phyloP scores from a whole-genome alignment of 148 eudicot genomes.

The Rhododendron ferrugineum region DNA sequence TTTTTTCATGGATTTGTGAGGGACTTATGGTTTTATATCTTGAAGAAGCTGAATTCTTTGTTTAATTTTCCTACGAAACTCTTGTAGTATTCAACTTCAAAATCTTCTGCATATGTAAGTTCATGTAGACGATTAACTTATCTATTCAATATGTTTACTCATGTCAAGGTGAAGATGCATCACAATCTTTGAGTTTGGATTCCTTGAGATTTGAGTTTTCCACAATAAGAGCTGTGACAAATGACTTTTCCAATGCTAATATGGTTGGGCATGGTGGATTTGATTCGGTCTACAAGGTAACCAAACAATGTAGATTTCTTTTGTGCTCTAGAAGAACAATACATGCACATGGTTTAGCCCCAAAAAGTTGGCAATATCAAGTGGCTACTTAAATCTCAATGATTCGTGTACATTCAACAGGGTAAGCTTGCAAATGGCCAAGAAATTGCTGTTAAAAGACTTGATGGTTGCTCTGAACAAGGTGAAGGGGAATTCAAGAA shows the following conservation, averaged over 20 bases:
- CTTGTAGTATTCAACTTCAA: neutral
- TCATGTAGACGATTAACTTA: neutral
- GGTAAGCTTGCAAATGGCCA: conserved; percentile 21
- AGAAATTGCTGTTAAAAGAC: conserved; percentile 31
- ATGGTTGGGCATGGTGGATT: conserved; percentile 18
- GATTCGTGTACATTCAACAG: conserved; percentile 1
- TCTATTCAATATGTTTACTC: neutral
- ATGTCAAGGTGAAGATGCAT: neutral
- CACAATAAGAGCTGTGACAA: neutral
- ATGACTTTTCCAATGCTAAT: conserved; percentile 10
- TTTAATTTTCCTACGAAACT: neutral
- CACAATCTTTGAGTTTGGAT: neutral
- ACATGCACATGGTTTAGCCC: neutral
- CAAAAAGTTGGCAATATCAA: too few species aligned
- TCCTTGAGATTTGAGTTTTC: neutral
- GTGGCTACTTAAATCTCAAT: neutral
- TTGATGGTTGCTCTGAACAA: conserved; percentile 19
- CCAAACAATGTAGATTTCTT: too few species aligned
- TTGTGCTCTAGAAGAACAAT: neutral
- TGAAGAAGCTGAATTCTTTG: neutral
- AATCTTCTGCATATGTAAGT: neutral
- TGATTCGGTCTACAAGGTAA: conserved; percentile 28
- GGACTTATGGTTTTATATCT: neutral
- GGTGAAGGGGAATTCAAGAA: conserved; percentile 35
- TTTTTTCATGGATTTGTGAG: neutral